A percentile compares a stretch with the other conserved stretches of the same genome.
Evolutionary conservation across 768 basidiomycete species (phyloP).

Genomic region (Lentinula raphanica): DNA sequence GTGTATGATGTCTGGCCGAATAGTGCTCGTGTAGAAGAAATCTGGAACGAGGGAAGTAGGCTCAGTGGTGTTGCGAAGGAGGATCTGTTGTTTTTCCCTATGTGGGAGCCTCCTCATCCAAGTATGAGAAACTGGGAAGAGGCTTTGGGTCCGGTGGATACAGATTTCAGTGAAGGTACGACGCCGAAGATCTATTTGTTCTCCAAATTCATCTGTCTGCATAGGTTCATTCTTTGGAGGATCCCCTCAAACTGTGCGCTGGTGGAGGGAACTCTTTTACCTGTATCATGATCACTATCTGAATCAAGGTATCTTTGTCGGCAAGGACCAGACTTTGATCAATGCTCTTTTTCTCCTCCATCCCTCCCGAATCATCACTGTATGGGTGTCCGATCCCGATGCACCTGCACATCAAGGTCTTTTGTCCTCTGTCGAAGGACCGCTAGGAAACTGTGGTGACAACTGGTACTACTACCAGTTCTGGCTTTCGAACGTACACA

Average conservation of each 20-base stretch:
- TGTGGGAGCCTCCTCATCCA: conserved; percentile 29
- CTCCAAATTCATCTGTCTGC: neutral
- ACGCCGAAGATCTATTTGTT: conserved; percentile 6
- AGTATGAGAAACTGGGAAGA: conserved; percentile 34
- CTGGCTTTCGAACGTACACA: conserved; percentile 31
- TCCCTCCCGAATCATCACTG: conserved; percentile 39
- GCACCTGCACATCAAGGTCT: conserved; percentile 16
- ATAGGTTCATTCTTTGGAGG: conserved; percentile 60
- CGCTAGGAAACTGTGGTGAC: conserved; percentile 35
- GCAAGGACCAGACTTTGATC: conserved; percentile 54
- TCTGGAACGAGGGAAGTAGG: conserved; percentile 33
- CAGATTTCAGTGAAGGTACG: conserved; percentile 46
- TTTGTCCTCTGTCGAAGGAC: conserved; percentile 16
- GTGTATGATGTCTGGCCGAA: conserved; percentile 46
- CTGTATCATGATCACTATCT: conserved; percentile 49
- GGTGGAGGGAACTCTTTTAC: conserved; percentile 44
- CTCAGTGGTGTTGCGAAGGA: conserved; percentile 25
- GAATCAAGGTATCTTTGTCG: conserved; percentile 41
- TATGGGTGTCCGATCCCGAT: conserved; percentile 30
- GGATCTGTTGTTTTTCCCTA: conserved; percentile 47
- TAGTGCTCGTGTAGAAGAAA: conserved; percentile 26
- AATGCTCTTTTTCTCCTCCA: conserved; percentile 42
- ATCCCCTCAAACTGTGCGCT: conserved; percentile 34
- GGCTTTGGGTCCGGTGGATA: conserved; percentile 44
- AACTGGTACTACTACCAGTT: conserved; percentile 50